A percentile compares a stretch with the other conserved stretches of the same genome.
These are phyloP conservation scores for Elaeis oleifera DNA, from an alignment of 202 grass and related monocot genomes.

Conservation along the genomic window DNA sequence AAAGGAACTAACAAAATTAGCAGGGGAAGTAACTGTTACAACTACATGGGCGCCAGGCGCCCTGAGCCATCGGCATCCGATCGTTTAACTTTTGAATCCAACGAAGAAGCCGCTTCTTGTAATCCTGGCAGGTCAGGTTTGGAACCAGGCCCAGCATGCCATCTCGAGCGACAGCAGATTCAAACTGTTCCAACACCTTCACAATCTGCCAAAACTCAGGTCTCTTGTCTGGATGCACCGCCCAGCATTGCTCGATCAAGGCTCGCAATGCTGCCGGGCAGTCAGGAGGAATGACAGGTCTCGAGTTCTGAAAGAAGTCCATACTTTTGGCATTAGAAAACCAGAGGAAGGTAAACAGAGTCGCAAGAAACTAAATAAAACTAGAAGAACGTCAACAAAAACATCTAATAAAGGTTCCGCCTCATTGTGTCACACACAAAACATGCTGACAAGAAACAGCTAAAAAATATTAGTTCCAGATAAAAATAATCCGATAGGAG, in stretches of 20 bases:
- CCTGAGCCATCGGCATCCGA: background rate
- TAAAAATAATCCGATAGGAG: too few species aligned
- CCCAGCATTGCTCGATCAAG: constrained; percentile 4
- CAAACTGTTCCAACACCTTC: constrained; percentile 1
- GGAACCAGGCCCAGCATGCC: background rate
- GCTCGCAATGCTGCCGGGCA: background rate
- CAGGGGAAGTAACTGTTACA: background rate
- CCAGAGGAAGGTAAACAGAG: too few species aligned
- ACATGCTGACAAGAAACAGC: too few species aligned
- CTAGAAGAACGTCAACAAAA: too few species aligned
- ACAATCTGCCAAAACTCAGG: constrained; percentile 5
- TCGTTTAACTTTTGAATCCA: constrained; percentile 4
- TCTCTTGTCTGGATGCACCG: background rate
- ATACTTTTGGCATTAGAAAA: background rate
- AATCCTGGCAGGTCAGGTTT: background rate
- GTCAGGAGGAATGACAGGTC: background rate
- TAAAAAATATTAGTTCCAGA: too few species aligned
- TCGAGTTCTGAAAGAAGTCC: constrained; percentile 1
- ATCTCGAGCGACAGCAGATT: background rate
- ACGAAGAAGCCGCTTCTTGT: constrained; percentile 1
- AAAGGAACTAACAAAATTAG: background rate
- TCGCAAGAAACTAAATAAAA: too few species aligned
- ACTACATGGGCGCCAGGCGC: background rate
- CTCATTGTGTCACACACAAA: too few species aligned
- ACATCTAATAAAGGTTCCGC: too few species aligned